These are phyloP conservation scores for Craspedostauros australis DNA, from an alignment of 108 stramenopile species.

Conservation along the genomic window DNA sequence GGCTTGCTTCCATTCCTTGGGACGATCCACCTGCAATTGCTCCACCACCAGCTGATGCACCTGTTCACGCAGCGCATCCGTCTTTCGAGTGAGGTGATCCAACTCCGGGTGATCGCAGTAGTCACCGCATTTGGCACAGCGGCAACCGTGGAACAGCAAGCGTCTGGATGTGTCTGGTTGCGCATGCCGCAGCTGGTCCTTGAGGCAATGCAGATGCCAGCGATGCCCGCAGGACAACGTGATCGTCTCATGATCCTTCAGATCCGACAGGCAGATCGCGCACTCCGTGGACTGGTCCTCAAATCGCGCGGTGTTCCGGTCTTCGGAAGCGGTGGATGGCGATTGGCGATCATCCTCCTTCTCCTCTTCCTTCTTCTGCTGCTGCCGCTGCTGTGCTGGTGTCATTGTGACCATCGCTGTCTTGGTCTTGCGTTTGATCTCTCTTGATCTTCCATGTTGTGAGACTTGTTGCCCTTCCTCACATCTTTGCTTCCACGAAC, in stretches of 20 bases:
- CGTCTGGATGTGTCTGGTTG: constrained; percentile 33
- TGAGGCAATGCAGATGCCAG: constrained; percentile 46
- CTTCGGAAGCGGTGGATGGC: too few relatives aligned
- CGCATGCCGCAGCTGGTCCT: constrained; percentile 44
- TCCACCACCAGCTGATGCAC: constrained; percentile 47
- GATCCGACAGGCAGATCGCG: constrained; percentile 54
- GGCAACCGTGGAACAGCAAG: constrained; percentile 53
- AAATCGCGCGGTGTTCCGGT: constrained; percentile 12
- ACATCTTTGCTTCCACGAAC: too few relatives aligned
- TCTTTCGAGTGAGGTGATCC: constrained; percentile 43
- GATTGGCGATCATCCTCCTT: too few relatives aligned
- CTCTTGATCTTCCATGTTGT: too few relatives aligned
- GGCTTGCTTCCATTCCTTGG: constrained; percentile 14
- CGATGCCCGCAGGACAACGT: constrained; percentile 51
- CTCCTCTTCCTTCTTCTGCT: too few relatives aligned
- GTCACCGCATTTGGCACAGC: constrained; percentile 56
- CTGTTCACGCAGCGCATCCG: constrained; percentile 42
- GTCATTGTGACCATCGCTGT: too few relatives aligned
- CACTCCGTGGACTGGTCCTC: constrained; percentile 54
- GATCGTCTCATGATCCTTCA: constrained; percentile 18
- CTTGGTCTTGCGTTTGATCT: too few relatives aligned
- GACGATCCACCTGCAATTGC: constrained; percentile 38
- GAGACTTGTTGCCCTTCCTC: too few relatives aligned
- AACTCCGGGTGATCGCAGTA: constrained; percentile 45
- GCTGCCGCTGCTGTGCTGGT: too few relatives aligned